Evolutionary conservation across 371 early-diverging fungal species (phyloP).

Genomic region (Mortierella sp.): DNA sequence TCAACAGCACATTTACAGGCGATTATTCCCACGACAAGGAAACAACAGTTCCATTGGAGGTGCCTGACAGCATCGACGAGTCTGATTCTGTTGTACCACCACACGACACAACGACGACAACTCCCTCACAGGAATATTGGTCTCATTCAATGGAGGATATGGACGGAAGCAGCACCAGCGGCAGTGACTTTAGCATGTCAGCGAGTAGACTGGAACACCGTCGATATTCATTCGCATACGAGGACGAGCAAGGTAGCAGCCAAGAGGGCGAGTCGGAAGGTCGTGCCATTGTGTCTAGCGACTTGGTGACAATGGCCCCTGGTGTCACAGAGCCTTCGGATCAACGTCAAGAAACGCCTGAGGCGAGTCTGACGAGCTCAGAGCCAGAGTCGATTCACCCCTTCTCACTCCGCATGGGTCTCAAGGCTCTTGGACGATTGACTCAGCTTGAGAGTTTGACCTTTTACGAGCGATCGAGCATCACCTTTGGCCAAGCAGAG

Average conservation of each 20-base stretch:
- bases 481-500: slow-evolving; percentile 23
- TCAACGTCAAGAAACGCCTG: no score
- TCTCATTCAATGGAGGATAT: background rate
- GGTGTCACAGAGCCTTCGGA: background rate
- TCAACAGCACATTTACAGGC: slow-evolving; percentile 6
- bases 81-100: background rate
- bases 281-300: background rate
- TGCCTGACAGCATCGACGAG: background rate
- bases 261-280: background rate
- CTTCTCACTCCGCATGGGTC: slow-evolving; percentile 31
- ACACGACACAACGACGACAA: background rate
- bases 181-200: background rate
- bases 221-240: background rate
- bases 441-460: slow-evolving; percentile 25
- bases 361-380: background rate
- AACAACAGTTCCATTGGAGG: background rate
- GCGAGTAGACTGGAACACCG: background rate
- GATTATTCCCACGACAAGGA: slow-evolving; percentile 2
- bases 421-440: slow-evolving; percentile 38
- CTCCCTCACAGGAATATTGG: background rate
- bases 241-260: background rate
- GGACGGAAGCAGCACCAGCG: background rate
- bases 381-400: slow-evolving; percentile 24
- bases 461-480: slow-evolving; percentile 37
- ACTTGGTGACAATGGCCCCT: background rate